phyloP scores from a whole-genome alignment of 768 basidiomycete species.

The Mycena vitilis region DNA sequence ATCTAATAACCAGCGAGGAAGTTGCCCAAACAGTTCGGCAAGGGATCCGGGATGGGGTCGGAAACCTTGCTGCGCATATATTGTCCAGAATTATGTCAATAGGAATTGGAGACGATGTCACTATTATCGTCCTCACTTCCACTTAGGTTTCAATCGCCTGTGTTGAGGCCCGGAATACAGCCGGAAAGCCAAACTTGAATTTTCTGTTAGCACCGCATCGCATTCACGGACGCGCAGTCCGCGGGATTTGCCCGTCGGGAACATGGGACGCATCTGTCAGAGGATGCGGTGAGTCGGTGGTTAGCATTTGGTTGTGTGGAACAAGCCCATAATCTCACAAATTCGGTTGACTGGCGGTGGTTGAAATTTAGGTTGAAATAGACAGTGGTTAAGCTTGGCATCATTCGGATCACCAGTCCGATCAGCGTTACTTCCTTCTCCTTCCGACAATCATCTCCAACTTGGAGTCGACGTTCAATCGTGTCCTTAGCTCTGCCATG shows the following conservation, averaged over 20 bases:
- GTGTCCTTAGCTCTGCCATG: background rate
- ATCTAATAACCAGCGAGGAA: conserved; percentile 60
- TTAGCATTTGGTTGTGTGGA: too few relatives aligned
- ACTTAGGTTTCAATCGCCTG: conserved; percentile 7
- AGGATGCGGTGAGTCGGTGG: too few relatives aligned
- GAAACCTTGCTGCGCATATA: conserved; percentile 46
- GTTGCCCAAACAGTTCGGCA: conserved; percentile 54
- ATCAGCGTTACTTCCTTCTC: background rate
- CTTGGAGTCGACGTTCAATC: background rate
- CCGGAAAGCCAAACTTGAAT: too few relatives aligned
- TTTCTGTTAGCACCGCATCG: too few relatives aligned
- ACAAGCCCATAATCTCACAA: too few relatives aligned
- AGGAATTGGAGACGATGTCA: conserved; percentile 49
- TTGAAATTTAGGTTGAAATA: background rate
- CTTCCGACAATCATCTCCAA: too few relatives aligned
- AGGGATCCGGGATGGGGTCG: conserved; percentile 37
- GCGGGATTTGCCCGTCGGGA: too few relatives aligned
- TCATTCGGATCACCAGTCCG: background rate
- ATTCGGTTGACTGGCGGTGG: too few relatives aligned
- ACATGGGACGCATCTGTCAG: too few relatives aligned
- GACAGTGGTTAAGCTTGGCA: too few relatives aligned
- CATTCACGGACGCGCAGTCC: too few relatives aligned
- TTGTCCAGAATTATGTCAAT: conserved; percentile 40
- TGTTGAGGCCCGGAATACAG: background rate
- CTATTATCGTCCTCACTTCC: conserved; percentile 41